Evolutionary conservation across 1,139 yeast species (phyloP).

Genomic region (Saccharomyces hybrid): DNA sequence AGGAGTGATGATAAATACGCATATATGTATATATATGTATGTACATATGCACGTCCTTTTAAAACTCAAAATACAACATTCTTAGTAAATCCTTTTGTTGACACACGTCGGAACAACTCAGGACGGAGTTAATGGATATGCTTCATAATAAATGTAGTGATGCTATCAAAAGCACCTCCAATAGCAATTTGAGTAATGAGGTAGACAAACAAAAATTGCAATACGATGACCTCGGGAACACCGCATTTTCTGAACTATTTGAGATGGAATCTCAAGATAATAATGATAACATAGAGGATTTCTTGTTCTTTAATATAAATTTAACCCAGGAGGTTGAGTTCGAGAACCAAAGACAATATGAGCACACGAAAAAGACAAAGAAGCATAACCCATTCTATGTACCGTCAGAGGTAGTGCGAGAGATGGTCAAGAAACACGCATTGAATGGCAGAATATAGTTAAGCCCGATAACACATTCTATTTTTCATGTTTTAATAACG

Average conservation of each 20-base stretch:
- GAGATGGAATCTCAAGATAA: background rate
- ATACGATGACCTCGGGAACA: background rate
- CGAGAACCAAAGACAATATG: background rate
- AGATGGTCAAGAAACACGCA: background rate
- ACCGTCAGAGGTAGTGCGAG: background rate
- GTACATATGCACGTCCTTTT: background rate
- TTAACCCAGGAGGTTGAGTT: background rate
- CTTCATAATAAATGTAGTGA: background rate
- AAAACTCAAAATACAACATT: background rate
- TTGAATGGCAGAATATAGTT: background rate
- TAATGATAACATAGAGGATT: background rate
- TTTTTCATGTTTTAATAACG: background rate
- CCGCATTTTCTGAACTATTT: background rate
- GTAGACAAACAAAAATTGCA: background rate
- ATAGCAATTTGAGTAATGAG: background rate
- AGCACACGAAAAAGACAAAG: background rate
- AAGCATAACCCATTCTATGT: background rate
- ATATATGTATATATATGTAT: background rate
- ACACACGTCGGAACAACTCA: background rate
- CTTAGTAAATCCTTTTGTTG: background rate
- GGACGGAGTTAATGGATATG: background rate
- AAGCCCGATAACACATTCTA: background rate
- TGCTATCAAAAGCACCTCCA: background rate
- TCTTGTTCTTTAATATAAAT: background rate
- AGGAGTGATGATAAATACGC: background rate